Evolutionary conservation across 108 stramenopile species (phyloP).

Genomic region (Bacterosira constricta): DNA sequence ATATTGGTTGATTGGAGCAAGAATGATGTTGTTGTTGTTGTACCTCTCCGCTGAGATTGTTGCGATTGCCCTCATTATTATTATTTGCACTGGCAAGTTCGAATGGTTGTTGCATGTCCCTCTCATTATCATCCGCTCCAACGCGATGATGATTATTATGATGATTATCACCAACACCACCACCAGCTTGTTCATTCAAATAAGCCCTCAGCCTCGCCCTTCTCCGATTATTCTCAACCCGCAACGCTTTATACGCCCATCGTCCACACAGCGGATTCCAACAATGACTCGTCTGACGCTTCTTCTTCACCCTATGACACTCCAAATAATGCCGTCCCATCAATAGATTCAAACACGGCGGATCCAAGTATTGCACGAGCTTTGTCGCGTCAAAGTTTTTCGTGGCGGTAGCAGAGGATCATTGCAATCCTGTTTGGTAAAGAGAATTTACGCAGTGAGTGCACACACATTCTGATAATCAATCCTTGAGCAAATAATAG

Average conservation of each 20-base stretch:
- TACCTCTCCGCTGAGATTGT: too few relatives aligned
- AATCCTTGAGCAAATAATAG: slow-evolving; percentile 1
- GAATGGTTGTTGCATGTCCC: too few relatives aligned
- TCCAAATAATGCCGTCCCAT: slow-evolving; percentile 69
- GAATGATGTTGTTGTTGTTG: too few relatives aligned
- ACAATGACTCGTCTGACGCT: slow-evolving; percentile 81
- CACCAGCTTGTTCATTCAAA: too few relatives aligned
- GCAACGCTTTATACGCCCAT: slow-evolving; percentile 82
- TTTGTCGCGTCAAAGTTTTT: slow-evolving; percentile 73
- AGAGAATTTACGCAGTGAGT: too few relatives aligned
- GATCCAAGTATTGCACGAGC: slow-evolving; percentile 69
- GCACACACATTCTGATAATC: too few relatives aligned
- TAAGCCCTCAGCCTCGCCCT: neutral
- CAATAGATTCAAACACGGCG: slow-evolving; percentile 69
- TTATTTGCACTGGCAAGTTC: too few relatives aligned
- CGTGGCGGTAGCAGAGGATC: slow-evolving; percentile 80
- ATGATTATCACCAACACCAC: too few relatives aligned
- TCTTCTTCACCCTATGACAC: slow-evolving; percentile 53
- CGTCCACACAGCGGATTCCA: slow-evolving; percentile 89
- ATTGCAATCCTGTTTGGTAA: slow-evolving; percentile 83
- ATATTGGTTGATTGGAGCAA: neutral
- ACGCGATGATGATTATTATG: too few relatives aligned
- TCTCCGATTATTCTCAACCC: neutral
- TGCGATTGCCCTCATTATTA: too few relatives aligned
- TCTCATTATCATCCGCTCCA: too few relatives aligned